phyloP scores from a whole-genome alignment of 2,329 filamentous ascomycete species.

The Alternaria angustiovoidea region DNA sequence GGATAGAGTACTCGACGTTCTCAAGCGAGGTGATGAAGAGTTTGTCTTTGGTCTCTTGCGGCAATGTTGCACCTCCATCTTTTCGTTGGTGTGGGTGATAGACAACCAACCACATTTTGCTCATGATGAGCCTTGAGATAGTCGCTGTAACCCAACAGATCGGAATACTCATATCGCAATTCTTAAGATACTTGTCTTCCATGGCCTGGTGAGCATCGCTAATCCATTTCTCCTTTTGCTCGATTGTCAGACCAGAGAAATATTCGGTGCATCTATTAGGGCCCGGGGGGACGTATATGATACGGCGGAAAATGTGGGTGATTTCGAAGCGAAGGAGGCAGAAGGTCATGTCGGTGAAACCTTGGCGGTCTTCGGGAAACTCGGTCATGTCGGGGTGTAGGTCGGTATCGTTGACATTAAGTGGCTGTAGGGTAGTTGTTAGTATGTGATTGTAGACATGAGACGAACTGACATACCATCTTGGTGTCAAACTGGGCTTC shows the following conservation, averaged over 20 bases:
- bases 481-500: slow-evolving; percentile 68
- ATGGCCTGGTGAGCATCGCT: slow-evolving; percentile 57
- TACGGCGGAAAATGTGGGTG: slow-evolving; percentile 56
- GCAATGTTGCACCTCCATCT: slow-evolving; percentile 62
- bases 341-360: slow-evolving; percentile 68
- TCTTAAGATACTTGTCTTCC: slow-evolving; percentile 59
- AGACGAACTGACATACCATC: slow-evolving; percentile 42
- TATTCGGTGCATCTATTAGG: slow-evolving; percentile 53
- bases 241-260: slow-evolving; percentile 54
- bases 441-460: background rate
- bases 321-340: slow-evolving; percentile 63
- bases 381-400: slow-evolving; percentile 59
- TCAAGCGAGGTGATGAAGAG: slow-evolving; percentile 77
- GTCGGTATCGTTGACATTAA: slow-evolving; percentile 65
- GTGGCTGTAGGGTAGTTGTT: slow-evolving; percentile 47
- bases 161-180: slow-evolving; percentile 64
- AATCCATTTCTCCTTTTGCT: slow-evolving; percentile 61
- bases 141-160: slow-evolving; percentile 75
- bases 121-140: slow-evolving; percentile 74
- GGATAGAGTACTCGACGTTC: slow-evolving; percentile 74
- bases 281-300: slow-evolving; percentile 56
- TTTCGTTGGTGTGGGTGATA: slow-evolving; percentile 76
- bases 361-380: slow-evolving; percentile 57
- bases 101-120: slow-evolving; percentile 79
- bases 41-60: slow-evolving; percentile 70